Conservation (phyloP, 2,329 filamentous ascomycete genomes). For the Neonectria ditissima region DNA sequence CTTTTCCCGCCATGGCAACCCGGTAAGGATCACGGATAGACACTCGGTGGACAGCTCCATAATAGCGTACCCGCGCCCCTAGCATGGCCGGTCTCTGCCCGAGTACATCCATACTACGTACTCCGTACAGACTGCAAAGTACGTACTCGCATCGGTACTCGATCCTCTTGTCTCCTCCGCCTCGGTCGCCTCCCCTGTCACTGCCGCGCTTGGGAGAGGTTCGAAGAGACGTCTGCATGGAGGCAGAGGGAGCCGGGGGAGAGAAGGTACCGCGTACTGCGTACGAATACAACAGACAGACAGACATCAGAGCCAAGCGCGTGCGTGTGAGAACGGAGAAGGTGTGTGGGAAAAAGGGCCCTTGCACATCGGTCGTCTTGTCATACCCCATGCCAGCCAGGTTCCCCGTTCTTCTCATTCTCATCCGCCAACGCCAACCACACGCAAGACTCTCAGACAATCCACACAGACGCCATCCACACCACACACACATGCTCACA, state of each 20-base stretch:
- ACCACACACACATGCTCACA: slow-evolving; percentile 16
- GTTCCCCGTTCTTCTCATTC: slow-evolving; percentile 39
- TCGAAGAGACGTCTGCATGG: slow-evolving; percentile 14
- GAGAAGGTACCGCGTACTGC: not conserved
- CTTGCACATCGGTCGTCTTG: slow-evolving; percentile 37
- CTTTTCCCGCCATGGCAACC: slow-evolving; percentile 38
- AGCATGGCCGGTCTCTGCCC: slow-evolving; percentile 39
- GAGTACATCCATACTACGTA: slow-evolving; percentile 21
- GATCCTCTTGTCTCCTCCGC: slow-evolving; percentile 19
- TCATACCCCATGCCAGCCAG: slow-evolving; percentile 39
- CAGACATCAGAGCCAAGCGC: not conserved
- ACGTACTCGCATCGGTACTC: slow-evolving; percentile 6
- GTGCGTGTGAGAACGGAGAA: not conserved
- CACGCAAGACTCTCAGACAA: slow-evolving; percentile 33
- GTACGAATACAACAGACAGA: not conserved
- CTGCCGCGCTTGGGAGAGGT: slow-evolving; percentile 35
- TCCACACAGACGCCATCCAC: slow-evolving; percentile 22
- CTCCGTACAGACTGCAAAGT: not conserved
- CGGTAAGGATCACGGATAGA: slow-evolving; percentile 41
- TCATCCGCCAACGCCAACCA: slow-evolving; percentile 31
- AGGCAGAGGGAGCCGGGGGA: slow-evolving; percentile 4
- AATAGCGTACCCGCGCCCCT: slow-evolving; percentile 31
- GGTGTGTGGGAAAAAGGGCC: slow-evolving; percentile 25
- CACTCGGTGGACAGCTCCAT: slow-evolving; percentile 41
- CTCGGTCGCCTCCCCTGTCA: slow-evolving; percentile 17